phyloP scores from a whole-genome alignment of 371 early-diverging fungal genomes.

The Haplosporangium sp. region DNA sequence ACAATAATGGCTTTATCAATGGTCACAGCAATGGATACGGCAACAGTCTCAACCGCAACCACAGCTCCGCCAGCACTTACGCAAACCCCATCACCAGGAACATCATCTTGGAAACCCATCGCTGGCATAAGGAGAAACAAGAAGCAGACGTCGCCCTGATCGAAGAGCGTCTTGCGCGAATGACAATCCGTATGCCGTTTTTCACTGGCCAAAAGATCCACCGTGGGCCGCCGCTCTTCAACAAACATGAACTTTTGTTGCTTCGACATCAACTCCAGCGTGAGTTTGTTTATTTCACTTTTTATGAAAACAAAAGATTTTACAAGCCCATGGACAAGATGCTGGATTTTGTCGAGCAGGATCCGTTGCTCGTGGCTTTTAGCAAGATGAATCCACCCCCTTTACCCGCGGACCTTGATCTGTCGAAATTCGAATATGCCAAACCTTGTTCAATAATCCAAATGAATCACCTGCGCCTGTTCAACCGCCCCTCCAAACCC shows the following conservation, averaged over 20 bases:
- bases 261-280: conserved; percentile 1
- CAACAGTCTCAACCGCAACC: background rate
- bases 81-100: conserved; percentile 8
- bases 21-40: background rate
- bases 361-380: conserved; percentile 11
- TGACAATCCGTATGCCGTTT: background rate
- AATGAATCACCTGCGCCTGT: conserved; percentile 50
- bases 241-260: conserved; percentile 2
- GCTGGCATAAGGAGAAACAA: background rate
- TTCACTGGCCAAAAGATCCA: background rate
- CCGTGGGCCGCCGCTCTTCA: conserved; percentile 13
- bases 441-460: conserved; percentile 29
- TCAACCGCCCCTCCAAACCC: conserved; percentile 26
- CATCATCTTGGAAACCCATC: background rate
- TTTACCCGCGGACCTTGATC: conserved; percentile 3
- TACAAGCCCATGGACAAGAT: conserved; percentile 30
- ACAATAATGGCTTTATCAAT: background rate
- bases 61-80: background rate
- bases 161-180: background rate
- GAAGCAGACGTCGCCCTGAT: background rate
- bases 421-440: conserved; percentile 22
- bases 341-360: conserved; percentile 16
- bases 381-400: conserved; percentile 23
- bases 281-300: conserved; percentile 23
- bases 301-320: conserved; percentile 16